Evolutionary conservation across 23 red algal species (phyloP).

Genomic region (Chondrus crispus): DNA sequence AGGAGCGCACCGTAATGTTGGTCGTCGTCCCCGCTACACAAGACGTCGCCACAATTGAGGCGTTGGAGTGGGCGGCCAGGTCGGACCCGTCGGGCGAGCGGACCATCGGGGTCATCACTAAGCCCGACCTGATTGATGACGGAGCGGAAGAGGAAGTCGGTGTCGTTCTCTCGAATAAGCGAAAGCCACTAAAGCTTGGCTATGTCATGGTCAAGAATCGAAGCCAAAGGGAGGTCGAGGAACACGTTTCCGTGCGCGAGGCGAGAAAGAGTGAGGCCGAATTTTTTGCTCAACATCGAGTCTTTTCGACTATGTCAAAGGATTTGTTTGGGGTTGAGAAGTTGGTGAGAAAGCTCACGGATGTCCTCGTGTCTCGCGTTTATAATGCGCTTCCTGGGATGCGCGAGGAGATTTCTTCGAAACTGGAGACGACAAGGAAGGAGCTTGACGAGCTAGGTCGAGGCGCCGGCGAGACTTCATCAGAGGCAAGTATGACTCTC

Average conservation of each 20-base stretch:
- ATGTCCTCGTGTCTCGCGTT: conserved; percentile 49
- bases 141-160: conserved; percentile 50
- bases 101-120: conserved; percentile 64
- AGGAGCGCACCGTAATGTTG: conserved; percentile 29
- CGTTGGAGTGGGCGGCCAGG: conserved; percentile 37
- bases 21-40: conserved; percentile 61
- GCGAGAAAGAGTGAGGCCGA: conserved; percentile 36
- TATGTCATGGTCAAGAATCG: conserved; percentile 62
- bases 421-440: conserved; percentile 24
- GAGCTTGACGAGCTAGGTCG: conserved; percentile 47
- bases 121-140: conserved; percentile 53
- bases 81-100: conserved; percentile 22
- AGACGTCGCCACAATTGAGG: conserved; percentile 65
- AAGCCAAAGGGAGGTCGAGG: conserved; percentile 48
- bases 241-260: conserved; percentile 10
- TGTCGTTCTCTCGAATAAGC: conserved; percentile 34
- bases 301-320: conserved; percentile 17
- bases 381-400: conserved; percentile 41
- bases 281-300: conserved; percentile 20
- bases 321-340: conserved; percentile 43
- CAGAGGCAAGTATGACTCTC: conserved; percentile 60
- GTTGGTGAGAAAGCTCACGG: conserved; percentile 41
- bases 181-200: conserved; percentile 46
- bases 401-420: conserved; percentile 34
- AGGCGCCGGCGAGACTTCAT: conserved; percentile 37